These are phyloP conservation scores for Annulohypoxylon bovei DNA, from an alignment of 495 filamentous ascomycete species.

Conservation along the genomic window DNA sequence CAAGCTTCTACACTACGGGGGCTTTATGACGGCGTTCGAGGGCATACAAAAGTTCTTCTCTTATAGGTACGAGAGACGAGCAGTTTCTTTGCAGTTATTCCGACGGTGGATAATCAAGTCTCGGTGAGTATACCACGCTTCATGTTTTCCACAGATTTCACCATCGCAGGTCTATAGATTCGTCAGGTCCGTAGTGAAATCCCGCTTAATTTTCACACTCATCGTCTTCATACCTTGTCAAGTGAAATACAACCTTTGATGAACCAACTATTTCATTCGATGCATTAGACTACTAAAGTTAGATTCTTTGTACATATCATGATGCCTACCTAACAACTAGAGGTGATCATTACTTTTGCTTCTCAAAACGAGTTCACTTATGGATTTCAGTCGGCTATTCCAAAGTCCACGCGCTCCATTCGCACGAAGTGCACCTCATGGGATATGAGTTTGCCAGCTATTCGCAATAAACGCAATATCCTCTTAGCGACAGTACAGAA, in stretches of 20 bases:
- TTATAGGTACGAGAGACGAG: slow-evolving; percentile 28
- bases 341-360: too few relatives aligned
- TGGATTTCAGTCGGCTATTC: too few relatives aligned
- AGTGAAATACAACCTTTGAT: not conserved
- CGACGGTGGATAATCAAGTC: slow-evolving; percentile 6
- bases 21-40: slow-evolving; percentile 48
- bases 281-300: too few relatives aligned
- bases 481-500: too few relatives aligned
- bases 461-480: too few relatives aligned
- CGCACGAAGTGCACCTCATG: too few relatives aligned
- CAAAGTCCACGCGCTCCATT: too few relatives aligned
- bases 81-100: slow-evolving; percentile 4
- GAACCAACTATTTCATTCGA: not conserved
- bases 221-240: not conserved
- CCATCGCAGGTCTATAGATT: slow-evolving; percentile 14
- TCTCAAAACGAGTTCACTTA: too few relatives aligned
- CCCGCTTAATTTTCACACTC: not conserved
- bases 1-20: slow-evolving; percentile 50
- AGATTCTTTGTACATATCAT: too few relatives aligned
- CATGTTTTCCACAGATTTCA: slow-evolving; percentile 13
- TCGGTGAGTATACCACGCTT: slow-evolving; percentile 40
- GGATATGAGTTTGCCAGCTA: too few relatives aligned
- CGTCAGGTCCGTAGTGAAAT: slow-evolving; percentile 14
- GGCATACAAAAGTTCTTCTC: slow-evolving; percentile 33
- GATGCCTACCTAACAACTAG: too few relatives aligned